Conservation (phyloP, 306 rosid species). For the Prunus armeniaca region DNA sequence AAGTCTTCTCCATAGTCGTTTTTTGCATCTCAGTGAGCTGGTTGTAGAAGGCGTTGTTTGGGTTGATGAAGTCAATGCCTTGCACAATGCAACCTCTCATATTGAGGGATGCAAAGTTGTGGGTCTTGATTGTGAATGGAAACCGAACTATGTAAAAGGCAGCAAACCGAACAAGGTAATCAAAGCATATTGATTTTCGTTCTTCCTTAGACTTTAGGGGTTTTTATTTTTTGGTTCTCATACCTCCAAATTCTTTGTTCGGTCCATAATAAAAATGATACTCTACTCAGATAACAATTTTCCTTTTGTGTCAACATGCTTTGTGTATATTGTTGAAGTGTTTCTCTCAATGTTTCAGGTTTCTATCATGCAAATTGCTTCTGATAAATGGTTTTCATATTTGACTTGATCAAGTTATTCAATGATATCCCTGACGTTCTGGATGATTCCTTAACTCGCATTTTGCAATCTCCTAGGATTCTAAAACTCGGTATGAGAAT, state of each 20-base stretch:
- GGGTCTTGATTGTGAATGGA: slow-evolving; percentile 99
- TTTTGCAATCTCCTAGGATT: slow-evolving; percentile 71
- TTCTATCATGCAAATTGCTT: slow-evolving; percentile 93
- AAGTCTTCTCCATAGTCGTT: slow-evolving; percentile 49
- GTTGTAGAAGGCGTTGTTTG: slow-evolving; percentile 55
- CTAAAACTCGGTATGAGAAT: slow-evolving; percentile 80
- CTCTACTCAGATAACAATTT: neutral
- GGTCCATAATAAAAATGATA: neutral
- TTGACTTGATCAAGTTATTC: slow-evolving; percentile 78
- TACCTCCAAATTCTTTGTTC: neutral
- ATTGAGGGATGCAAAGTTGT: slow-evolving; percentile 74
- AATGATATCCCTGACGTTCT: slow-evolving; percentile 58
- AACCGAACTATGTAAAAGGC: slow-evolving; percentile 81
- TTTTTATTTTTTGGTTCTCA: neutral
- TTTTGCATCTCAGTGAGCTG: slow-evolving; percentile 66
- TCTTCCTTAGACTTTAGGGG: neutral
- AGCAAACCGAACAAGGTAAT: slow-evolving; percentile 80
- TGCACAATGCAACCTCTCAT: slow-evolving; percentile 58
- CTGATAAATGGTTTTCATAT: slow-evolving; percentile 68
- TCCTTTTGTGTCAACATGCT: neutral
- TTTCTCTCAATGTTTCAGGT: slow-evolving; percentile 59
- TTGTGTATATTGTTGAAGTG: neutral
- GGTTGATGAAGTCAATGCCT: slow-evolving; percentile 72
- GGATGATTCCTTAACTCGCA: slow-evolving; percentile 62
- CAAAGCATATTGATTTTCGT: neutral